phyloP scores from a whole-genome alignment of 139 green algal genomes.

The Auxenochlorella pyrenoidosa region DNA sequence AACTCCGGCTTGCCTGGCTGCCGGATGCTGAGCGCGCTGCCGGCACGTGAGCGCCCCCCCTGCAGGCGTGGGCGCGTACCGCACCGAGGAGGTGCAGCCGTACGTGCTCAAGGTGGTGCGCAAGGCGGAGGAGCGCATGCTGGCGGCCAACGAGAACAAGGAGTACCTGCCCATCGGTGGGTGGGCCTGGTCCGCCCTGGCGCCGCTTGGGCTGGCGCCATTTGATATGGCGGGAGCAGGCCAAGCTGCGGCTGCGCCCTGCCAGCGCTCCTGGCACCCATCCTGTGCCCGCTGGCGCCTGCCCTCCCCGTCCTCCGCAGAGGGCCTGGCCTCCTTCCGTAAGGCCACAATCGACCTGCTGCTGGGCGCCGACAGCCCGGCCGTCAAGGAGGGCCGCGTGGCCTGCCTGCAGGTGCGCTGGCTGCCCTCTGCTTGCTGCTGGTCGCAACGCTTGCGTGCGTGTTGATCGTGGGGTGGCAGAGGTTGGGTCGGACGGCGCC shows the following conservation, averaged over 20 bases:
- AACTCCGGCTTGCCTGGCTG: neutral
- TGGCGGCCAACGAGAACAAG: slow-evolving; percentile 89
- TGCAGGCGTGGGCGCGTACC: slow-evolving; percentile 88
- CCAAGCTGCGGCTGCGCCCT: too few relatives aligned
- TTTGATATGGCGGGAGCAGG: neutral
- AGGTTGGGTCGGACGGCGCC: too few relatives aligned
- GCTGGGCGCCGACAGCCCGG: slow-evolving; percentile 77
- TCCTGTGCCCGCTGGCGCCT: too few relatives aligned
- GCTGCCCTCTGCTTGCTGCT: too few relatives aligned
- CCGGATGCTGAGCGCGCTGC: too few relatives aligned
- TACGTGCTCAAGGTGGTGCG: slow-evolving; percentile 93
- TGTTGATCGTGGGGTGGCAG: too few relatives aligned
- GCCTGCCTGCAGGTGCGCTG: slow-evolving; percentile 24
- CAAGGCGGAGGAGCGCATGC: slow-evolving; percentile 89
- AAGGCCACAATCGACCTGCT: slow-evolving; percentile 89
- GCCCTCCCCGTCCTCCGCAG: neutral
- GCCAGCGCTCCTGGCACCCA: neutral
- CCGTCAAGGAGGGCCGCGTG: slow-evolving; percentile 72
- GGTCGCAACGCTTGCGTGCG: too few relatives aligned
- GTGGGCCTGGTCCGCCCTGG: neutral
- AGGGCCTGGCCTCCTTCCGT: slow-evolving; percentile 90
- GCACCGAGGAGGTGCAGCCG: slow-evolving; percentile 96
- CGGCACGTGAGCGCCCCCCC: neutral
- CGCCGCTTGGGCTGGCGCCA: too few relatives aligned
- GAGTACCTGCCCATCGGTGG: slow-evolving; percentile 77